These are phyloP conservation scores for Neopestalotiopsis clavispora DNA, from an alignment of 2,329 filamentous ascomycete species.

Conservation along the genomic window DNA sequence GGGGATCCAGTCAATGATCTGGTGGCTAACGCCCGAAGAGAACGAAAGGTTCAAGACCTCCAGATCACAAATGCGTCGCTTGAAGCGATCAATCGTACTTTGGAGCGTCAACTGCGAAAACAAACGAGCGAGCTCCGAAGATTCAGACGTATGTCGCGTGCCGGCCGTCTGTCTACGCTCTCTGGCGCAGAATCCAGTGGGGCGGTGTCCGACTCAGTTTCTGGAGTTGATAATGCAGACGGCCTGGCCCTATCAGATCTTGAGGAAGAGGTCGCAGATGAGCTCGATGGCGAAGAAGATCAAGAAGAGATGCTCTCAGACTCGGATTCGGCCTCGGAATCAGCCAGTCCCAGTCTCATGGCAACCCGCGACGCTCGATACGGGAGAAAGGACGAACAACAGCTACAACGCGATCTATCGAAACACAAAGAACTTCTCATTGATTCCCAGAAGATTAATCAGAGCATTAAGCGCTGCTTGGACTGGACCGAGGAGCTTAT, in stretches of 20 bases:
- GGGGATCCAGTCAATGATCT: constrained; percentile 73
- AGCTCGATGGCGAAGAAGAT: constrained; percentile 47
- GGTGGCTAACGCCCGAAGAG: constrained; percentile 85
- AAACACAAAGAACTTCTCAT: constrained; percentile 89
- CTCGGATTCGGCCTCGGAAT: constrained; percentile 41
- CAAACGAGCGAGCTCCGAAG: constrained; percentile 87
- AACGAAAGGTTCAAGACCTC: constrained; percentile 93
- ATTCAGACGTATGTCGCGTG: constrained; percentile 83
- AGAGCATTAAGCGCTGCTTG: constrained; percentile 87
- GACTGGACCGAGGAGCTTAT: constrained; percentile 91
- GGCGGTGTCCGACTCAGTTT: constrained; percentile 47
- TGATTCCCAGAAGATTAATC: constrained; percentile 94
- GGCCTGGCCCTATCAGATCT: constrained; percentile 56
- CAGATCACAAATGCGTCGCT: constrained; percentile 97
- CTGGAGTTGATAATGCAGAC: constrained; percentile 45
- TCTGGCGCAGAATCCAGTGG: constrained; percentile 50
- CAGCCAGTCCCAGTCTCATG: constrained; percentile 44
- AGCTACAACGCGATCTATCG: constrained; percentile 81
- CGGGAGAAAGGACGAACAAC: constrained; percentile 77
- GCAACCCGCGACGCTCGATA: constrained; percentile 54
- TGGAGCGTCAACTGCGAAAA: constrained; percentile 90
- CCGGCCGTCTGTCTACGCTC: constrained; percentile 71
- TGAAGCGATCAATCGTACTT: constrained; percentile 89
- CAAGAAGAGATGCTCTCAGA: constrained; percentile 57
- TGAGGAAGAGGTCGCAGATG: constrained; percentile 48